Percentiles rank a stretch among this genome's conserved stretches.
Evolutionary conservation across 306 rosid species (phyloP).

Genomic region (Lathyrus oleraceus): DNA sequence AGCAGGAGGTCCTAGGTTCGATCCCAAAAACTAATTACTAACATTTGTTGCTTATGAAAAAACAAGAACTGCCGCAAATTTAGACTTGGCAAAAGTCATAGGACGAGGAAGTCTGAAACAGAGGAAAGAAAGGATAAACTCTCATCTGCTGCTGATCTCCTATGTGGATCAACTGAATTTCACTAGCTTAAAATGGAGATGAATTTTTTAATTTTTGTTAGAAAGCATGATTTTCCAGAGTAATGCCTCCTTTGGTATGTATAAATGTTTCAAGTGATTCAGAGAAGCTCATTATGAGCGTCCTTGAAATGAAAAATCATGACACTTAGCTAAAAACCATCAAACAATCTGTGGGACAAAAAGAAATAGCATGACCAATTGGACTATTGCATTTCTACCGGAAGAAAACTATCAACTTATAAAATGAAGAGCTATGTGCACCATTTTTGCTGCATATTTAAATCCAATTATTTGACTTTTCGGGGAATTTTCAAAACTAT

Average conservation of each 20-base stretch:
- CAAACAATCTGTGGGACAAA: conserved; percentile 1
- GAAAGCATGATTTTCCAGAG: neutral
- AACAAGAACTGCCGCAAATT: neutral
- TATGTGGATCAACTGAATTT: neutral
- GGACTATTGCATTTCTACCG: neutral
- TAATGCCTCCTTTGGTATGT: neutral
- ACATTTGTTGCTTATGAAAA: too few species aligned
- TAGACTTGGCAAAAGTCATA: conserved; percentile 13
- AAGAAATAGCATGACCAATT: conserved; percentile 13
- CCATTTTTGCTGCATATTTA: conserved; percentile 6
- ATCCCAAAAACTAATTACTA: too few species aligned
- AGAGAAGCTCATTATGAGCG: conserved; percentile 1
- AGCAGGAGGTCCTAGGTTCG: too few species aligned
- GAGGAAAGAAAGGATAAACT: neutral
- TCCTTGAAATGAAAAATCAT: neutral
- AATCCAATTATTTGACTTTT: conserved; percentile 34
- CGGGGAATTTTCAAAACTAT: too few species aligned
- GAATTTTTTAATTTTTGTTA: neutral
- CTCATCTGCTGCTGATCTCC: conserved; percentile 8
- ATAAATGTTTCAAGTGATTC: neutral
- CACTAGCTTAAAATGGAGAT: neutral
- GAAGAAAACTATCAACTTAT: conserved; percentile 1
- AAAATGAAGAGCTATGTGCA: neutral
- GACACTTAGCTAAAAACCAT: neutral
- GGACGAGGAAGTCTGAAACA: neutral